These are phyloP conservation scores for Fraxinus cuspidata DNA, from an alignment of 257 asterid species.

Conservation along the genomic window DNA sequence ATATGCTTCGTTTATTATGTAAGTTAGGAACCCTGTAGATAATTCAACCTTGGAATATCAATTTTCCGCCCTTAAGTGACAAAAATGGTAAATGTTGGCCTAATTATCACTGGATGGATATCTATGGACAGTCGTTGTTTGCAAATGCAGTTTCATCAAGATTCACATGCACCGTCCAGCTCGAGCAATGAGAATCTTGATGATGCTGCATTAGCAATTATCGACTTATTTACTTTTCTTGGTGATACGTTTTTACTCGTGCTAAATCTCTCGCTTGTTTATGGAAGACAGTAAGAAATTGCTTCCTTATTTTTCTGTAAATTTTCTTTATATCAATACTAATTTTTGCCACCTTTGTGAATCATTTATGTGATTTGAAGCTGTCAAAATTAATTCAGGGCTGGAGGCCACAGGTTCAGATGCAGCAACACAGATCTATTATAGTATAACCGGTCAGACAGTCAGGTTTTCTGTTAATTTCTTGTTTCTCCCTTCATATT, in stretches of 20 bases:
- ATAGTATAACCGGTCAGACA: neutral
- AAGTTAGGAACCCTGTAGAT: neutral
- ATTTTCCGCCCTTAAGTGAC: neutral
- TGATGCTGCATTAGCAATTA: neutral
- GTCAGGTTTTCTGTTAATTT: neutral
- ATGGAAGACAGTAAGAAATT: neutral
- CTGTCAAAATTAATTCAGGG: neutral
- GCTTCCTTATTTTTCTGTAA: neutral
- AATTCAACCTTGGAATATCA: neutral
- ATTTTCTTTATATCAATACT: neutral
- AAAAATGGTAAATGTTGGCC: neutral
- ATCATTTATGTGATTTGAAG: neutral
- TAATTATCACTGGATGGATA: neutral
- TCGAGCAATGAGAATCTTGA: neutral
- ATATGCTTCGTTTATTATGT: neutral
- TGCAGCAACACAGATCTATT: neutral
- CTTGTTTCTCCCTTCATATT: neutral
- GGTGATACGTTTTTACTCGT: no score
- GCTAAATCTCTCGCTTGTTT: neutral
- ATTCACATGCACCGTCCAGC: neutral
- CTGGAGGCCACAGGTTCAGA: neutral
- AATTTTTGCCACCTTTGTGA: neutral
- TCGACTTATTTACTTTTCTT: neutral
- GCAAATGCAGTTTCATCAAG: slow-evolving; percentile 1
- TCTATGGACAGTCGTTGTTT: neutral